These are phyloP conservation scores for Wallacemonas sp. DNA, from an alignment of 208 protist species.

Conservation along the genomic window DNA sequence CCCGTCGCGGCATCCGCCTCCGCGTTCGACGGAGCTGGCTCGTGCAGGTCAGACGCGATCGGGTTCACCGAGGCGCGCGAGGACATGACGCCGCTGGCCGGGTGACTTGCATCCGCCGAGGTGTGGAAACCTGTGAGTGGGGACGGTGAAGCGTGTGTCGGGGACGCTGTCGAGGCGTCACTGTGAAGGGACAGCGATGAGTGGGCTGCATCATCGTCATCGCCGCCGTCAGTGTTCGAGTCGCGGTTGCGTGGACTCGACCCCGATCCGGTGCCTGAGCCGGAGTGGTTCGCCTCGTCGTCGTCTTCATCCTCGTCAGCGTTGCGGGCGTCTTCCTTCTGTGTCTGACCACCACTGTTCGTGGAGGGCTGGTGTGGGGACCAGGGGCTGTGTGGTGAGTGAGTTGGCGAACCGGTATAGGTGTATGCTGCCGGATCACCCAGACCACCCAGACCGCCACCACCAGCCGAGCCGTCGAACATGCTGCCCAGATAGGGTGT, in stretches of 20 bases:
- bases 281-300: neutral
- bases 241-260: neutral
- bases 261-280: neutral
- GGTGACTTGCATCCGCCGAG: neutral
- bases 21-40: no score
- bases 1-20: neutral
- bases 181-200: neutral
- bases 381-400: no score
- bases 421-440: neutral
- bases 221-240: neutral
- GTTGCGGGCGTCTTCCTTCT: slow-evolving; percentile 12
- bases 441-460: neutral
- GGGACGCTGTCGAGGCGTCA: slow-evolving; percentile 5
- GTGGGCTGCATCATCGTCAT: neutral
- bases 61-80: neutral
- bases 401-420: no score
- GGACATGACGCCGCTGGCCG: neutral
- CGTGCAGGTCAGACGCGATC: no score
- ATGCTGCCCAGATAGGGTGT: neutral
- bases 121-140: neutral
- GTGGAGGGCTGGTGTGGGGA: no score
- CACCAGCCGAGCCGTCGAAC: neutral
- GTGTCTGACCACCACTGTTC: no score
- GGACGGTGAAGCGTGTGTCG: neutral
- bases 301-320: neutral